These are phyloP conservation scores for Coix lacrymajobi DNA, from an alignment of 176 grass and related monocot species.

Conservation along the genomic window DNA sequence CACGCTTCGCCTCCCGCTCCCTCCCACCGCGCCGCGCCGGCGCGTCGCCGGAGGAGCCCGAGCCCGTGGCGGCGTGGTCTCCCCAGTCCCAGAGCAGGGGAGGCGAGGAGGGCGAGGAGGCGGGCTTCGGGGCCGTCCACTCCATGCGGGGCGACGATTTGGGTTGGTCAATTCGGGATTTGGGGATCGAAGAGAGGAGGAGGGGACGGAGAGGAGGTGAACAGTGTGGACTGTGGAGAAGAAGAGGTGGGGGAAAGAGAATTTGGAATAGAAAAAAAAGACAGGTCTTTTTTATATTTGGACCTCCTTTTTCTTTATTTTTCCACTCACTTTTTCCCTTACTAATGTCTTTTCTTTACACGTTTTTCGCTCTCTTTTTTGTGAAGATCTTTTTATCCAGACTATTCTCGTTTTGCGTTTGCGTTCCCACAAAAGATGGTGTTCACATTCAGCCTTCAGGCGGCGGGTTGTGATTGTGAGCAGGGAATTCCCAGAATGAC, in stretches of 20 bases:
- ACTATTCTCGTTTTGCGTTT: not conserved
- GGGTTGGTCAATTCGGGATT: constrained; percentile 44
- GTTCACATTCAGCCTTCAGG: not conserved
- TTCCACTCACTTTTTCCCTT: not conserved
- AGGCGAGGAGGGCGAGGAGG: constrained; percentile 43
- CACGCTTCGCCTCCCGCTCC: constrained; percentile 42
- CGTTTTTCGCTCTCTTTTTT: not conserved
- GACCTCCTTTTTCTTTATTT: not conserved
- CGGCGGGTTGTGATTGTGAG: not conserved
- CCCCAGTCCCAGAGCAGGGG: constrained; percentile 90
- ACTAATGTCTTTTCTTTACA: not conserved
- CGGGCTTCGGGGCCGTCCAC: constrained; percentile 33
- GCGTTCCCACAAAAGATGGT: not conserved
- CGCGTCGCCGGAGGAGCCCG: constrained; percentile 35
- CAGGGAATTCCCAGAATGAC: no score
- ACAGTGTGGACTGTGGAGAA: constrained; percentile 48
- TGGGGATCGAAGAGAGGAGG: constrained; percentile 37
- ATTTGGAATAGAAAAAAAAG: constrained; percentile 51
- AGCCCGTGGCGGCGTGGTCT: constrained; percentile 3
- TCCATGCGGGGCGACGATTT: constrained; percentile 26
- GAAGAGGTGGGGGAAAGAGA: constrained; percentile 14
- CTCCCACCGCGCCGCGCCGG: constrained; percentile 3
- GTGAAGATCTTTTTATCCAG: not conserved
- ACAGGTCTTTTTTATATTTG: constrained; percentile 24
- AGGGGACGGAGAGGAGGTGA: not conserved